Evolutionary conservation across 163 green algal species (phyloP).

Genomic region (Prototheca stagnorum): DNA sequence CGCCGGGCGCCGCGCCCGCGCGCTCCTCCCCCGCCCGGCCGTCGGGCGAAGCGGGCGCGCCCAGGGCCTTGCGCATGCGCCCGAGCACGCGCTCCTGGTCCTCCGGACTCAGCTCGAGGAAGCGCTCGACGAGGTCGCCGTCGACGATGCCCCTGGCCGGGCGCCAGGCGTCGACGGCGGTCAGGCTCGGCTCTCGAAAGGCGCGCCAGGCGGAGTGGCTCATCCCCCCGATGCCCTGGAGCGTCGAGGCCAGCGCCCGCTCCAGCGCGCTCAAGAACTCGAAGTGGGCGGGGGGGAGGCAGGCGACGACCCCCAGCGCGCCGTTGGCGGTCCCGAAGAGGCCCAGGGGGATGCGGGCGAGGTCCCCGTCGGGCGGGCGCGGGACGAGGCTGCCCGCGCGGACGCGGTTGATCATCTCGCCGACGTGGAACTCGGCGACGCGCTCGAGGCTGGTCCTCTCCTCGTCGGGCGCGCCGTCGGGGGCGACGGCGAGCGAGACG

Average conservation of each 20-base stretch:
- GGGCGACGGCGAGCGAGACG: conserved; percentile 65
- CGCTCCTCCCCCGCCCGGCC: too few relatives aligned
- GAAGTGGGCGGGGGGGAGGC: conserved; percentile 52
- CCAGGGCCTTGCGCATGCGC: background rate
- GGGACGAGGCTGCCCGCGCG: conserved; percentile 81
- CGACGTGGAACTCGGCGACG: conserved; percentile 74
- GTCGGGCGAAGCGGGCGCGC: background rate
- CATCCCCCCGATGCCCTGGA: conserved; percentile 72
- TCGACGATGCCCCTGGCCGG: conserved; percentile 29
- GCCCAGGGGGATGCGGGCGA: conserved; percentile 47
- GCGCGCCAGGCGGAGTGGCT: conserved; percentile 60
- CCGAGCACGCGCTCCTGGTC: background rate
- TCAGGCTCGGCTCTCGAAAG: conserved; percentile 49
- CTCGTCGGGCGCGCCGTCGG: conserved; percentile 68
- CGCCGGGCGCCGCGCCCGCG: too few relatives aligned
- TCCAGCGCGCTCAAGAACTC: conserved; percentile 51
- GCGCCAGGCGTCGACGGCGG: background rate
- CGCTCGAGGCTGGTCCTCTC: conserved; percentile 66
- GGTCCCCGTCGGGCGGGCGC: conserved; percentile 60
- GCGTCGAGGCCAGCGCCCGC: conserved; percentile 26
- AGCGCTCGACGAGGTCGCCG: conserved; percentile 45
- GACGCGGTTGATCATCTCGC: conserved; percentile 86
- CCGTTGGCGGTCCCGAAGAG: conserved; percentile 80
- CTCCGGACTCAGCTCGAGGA: conserved; percentile 19
- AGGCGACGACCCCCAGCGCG: conserved; percentile 73